Percentiles rank a stretch among this genome's conserved stretches.
Evolutionary conservation across 1,284 basidiomycete genomes (phyloP).

Genomic region (Trametes polyzona): DNA sequence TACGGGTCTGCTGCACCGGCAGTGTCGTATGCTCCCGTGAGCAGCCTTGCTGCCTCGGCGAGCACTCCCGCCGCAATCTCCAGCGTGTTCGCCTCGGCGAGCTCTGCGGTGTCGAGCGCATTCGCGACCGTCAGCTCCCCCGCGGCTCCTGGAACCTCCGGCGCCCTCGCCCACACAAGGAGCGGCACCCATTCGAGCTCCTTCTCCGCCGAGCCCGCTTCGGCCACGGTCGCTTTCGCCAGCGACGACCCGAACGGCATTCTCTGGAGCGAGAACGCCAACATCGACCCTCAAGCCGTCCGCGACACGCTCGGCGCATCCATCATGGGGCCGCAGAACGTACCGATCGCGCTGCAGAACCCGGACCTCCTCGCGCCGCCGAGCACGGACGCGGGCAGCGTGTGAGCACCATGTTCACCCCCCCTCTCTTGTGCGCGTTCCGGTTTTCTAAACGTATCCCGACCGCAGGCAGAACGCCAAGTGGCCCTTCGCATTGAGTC

Average conservation of each 20-base stretch:
- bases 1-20: constrained; percentile 23
- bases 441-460: not conserved
- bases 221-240: constrained; percentile 48
- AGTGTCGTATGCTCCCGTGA: constrained; percentile 7
- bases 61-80: constrained; percentile 1
- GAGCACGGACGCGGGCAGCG: constrained; percentile 62
- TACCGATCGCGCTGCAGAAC: constrained; percentile 56
- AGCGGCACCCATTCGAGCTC: constrained; percentile 1
- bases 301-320: constrained; percentile 51
- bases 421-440: not conserved
- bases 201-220: constrained; percentile 14
- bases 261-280: constrained; percentile 39
- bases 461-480: constrained; percentile 57
- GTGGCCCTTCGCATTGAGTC: constrained; percentile 72
- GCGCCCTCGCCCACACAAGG: constrained; percentile 3
- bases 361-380: constrained; percentile 69
- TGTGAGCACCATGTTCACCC: constrained; percentile 44
- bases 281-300: constrained; percentile 37
- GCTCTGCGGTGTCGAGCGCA: constrained; percentile 16
- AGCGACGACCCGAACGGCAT: constrained; percentile 55
- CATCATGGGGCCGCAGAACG: constrained; percentile 61
- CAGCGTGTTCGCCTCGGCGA: constrained; percentile 8
- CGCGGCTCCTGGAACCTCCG: not conserved
- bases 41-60: constrained; percentile 5
- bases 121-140: constrained; percentile 5